A percentile compares a stretch with the other conserved stretches of the same genome.
These are phyloP conservation scores for Debaryomyces sp. DNA, from an alignment of 1,139 yeast genomes.

Conservation along the genomic window DNA sequence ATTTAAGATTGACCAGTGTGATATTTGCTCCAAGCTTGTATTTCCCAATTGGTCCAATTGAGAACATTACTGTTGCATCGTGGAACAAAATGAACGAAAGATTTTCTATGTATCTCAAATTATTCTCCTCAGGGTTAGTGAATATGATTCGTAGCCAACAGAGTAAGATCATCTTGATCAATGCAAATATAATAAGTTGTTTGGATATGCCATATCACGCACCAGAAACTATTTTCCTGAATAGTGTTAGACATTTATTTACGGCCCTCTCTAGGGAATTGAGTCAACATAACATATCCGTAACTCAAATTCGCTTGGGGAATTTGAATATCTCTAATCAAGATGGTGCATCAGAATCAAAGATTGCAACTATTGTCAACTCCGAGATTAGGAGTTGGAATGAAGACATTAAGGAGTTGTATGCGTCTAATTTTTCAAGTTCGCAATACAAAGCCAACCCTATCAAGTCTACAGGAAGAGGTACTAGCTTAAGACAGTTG, in stretches of 20 bases:
- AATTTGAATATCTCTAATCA: constrained; percentile 44
- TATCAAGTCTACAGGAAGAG: constrained; percentile 37
- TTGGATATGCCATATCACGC: constrained; percentile 52
- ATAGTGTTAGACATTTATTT: constrained; percentile 38
- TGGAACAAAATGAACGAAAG: constrained; percentile 58
- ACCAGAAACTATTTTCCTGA: constrained; percentile 48
- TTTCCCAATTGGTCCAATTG: constrained; percentile 72
- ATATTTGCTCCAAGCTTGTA: constrained; percentile 65
- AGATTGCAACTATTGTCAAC: constrained; percentile 34
- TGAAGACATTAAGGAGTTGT: constrained; percentile 38
- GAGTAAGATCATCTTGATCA: constrained; percentile 46
- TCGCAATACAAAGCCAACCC: constrained; percentile 39
- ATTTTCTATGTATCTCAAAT: constrained; percentile 46
- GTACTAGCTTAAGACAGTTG: constrained; percentile 48
- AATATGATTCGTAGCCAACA: constrained; percentile 53
- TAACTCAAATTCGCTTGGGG: constrained; percentile 51
- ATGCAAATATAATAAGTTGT: constrained; percentile 47
- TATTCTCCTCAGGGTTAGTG: constrained; percentile 60
- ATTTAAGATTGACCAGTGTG: constrained; percentile 56
- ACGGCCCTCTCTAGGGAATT: constrained; percentile 45
- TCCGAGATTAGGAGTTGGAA: constrained; percentile 48
- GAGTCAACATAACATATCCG: constrained; percentile 41
- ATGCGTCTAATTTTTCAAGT: constrained; percentile 37
- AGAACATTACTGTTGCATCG: constrained; percentile 51
- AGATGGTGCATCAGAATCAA: constrained; percentile 25